These are phyloP conservation scores for Cymbopogon flexuosus DNA, from an alignment of 202 grass and related monocot species.

Conservation along the genomic window DNA sequence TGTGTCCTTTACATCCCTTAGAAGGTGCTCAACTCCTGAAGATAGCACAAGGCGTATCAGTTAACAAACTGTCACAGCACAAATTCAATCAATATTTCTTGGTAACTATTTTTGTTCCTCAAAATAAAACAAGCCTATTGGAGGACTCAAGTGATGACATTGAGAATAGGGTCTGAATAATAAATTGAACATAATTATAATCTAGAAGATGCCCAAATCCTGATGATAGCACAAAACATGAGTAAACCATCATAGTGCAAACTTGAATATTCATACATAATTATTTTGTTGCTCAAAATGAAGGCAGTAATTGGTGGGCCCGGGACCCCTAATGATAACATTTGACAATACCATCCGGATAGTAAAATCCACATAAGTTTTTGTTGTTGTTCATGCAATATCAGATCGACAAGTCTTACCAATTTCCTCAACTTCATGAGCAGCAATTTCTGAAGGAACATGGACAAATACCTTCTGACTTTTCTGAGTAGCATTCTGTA, in stretches of 20 bases:
- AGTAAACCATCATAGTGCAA: neutral
- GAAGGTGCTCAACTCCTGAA: constrained; percentile 91
- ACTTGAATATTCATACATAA: neutral
- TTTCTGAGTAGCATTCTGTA: constrained; percentile 95
- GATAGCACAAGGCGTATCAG: constrained; percentile 14
- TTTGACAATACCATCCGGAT: neutral
- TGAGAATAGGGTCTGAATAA: neutral
- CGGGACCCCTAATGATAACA: neutral
- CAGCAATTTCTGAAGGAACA: constrained; percentile 93
- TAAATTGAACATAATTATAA: neutral
- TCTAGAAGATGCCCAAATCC: constrained; percentile 72
- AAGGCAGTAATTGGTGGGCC: neutral
- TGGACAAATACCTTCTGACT: constrained; percentile 98
- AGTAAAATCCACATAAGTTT: neutral
- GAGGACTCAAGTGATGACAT: neutral
- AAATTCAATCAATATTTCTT: neutral
- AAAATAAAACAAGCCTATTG: neutral
- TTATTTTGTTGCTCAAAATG: neutral
- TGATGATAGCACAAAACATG: constrained; percentile 31
- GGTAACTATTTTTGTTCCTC: neutral
- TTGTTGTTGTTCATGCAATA: constrained; percentile 1
- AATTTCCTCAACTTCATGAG: constrained; percentile 97
- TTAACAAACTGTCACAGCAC: neutral
- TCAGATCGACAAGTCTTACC: constrained; percentile 40
- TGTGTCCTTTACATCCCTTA: constrained; percentile 95